These are phyloP conservation scores for Chrysanthemum makinoi DNA, from an alignment of 129 eudicot species.

Conservation along the genomic window DNA sequence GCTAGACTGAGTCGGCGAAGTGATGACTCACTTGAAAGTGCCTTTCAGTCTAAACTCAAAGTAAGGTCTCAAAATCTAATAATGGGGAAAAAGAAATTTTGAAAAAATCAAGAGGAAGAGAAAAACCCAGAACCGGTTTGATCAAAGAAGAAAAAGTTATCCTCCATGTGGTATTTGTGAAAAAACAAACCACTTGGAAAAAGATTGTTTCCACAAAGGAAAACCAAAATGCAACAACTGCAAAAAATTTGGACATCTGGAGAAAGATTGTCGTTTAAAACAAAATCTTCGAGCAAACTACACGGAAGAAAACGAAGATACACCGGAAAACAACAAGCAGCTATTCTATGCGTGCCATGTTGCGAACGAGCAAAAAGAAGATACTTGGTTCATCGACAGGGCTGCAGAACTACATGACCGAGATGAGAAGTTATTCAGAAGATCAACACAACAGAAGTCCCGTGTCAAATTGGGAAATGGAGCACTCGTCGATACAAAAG, in stretches of 20 bases:
- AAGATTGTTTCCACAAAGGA: neutral
- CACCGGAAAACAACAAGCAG: neutral
- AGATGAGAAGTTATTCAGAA: neutral
- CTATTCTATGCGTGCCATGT: neutral
- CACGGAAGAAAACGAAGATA: no score
- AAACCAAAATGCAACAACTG: neutral
- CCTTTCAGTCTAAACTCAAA: no score
- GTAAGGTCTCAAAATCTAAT: no score
- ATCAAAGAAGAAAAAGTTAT: no score
- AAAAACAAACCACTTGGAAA: neutral
- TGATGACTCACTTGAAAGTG: no score
- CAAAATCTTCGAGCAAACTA: neutral
- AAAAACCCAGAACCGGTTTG: no score
- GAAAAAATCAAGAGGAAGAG: no score
- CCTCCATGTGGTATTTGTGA: neutral
- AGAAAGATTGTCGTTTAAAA: neutral
- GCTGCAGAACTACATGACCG: neutral
- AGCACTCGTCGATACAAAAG: no score
- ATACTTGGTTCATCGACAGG: conserved; percentile 1
- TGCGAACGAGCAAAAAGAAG: neutral
- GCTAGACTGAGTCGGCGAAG: no score
- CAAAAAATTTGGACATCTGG: neutral
- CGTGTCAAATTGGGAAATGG: no score
- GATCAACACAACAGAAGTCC: no score
- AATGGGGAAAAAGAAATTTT: no score